Base-by-base conservation (phyloP, 805 yeast species). In the Starmerella kuoi region DNA sequence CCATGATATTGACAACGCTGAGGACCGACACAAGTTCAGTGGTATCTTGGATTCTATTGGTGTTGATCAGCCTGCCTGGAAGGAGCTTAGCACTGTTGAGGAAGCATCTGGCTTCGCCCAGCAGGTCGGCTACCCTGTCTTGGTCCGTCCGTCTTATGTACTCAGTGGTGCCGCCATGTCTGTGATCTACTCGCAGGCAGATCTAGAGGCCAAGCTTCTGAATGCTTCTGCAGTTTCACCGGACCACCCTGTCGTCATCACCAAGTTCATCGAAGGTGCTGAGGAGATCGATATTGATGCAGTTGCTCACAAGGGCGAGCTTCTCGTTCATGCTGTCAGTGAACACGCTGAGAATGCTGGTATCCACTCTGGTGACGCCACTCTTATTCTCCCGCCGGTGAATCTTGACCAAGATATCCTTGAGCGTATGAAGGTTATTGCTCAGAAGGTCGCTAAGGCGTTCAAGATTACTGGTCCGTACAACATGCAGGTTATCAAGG, bases 281-380 rank as follows among this genome's bases (percentile, higher is more conserved):
- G 79, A 86, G 64, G 98, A 88, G 67, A 88, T 88, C 55, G 98
- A 88, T 64, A 82, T 88, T 55, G 98, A 88, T 67, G 97, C 86
- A 47, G 98, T 88, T 58, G 97, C 97, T 35, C 67, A 74, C 55
- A 71, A 86, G 43, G 98, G 98, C 56, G 65, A 76, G 56, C 84
- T 88, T 42, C 66, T 88, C 39, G 93, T 88, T 45, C 98, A 88
- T 63, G 97, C 95, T 46, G 82, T 88, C 46, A 83, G 95, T 51
- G 98, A 91, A 65, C 98, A 88, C 63, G 94, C 87, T 58, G 98
- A 88, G 67, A 86, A 87, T 58, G 98, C 98, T 8, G 98, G 98
- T 71, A 81, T 91, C 45, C 98, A 88, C 68, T 87, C 96, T 39
- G 98, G 98, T 64, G 98, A 88, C 66, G 98, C 98, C 41, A 86